These are phyloP conservation scores for Didymella sp. DNA, from an alignment of 2,329 filamentous ascomycete genomes.

Conservation along the genomic window DNA sequence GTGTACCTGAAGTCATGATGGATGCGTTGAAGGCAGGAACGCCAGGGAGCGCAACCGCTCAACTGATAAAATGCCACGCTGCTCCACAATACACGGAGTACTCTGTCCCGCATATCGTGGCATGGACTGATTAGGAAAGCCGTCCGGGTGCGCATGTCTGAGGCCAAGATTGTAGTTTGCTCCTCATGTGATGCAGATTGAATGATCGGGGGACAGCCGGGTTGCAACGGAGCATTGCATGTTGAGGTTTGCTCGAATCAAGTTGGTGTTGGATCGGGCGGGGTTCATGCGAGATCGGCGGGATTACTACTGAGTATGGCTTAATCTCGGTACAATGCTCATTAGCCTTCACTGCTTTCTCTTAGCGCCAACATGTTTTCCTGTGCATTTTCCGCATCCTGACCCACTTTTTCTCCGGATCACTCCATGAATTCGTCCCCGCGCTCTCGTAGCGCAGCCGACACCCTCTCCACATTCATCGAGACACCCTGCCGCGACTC, in stretches of 20 bases:
- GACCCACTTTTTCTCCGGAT: slow-evolving; percentile 26
- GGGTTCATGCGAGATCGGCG: slow-evolving; percentile 16
- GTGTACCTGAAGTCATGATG: slow-evolving; percentile 32
- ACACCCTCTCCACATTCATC: slow-evolving; percentile 6
- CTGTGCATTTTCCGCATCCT: slow-evolving; percentile 7
- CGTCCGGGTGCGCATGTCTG: slow-evolving; percentile 22
- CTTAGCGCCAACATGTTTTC: slow-evolving; percentile 14
- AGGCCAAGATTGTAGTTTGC: slow-evolving; percentile 22
- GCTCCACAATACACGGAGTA: slow-evolving; percentile 16
- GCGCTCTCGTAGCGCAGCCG: slow-evolving; percentile 10
- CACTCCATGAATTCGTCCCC: slow-evolving; percentile 30
- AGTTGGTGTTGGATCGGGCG: slow-evolving; percentile 13
- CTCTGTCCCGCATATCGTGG: slow-evolving; percentile 12
- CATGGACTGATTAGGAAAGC: slow-evolving; percentile 31
- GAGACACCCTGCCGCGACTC: slow-evolving; percentile 6
- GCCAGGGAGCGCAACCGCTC: slow-evolving; percentile 1
- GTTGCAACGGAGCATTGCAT: slow-evolving; percentile 14
- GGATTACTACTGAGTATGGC: slow-evolving; percentile 18
- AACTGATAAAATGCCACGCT: slow-evolving; percentile 16
- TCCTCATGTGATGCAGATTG: slow-evolving; percentile 17
- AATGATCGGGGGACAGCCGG: slow-evolving; percentile 1
- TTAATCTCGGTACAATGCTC: slow-evolving; percentile 8
- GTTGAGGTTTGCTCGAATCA: slow-evolving; percentile 11
- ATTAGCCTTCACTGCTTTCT: not conserved
- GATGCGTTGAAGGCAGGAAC: slow-evolving; percentile 6